Evolutionary conservation across 306 rosid genomes (phyloP), one percentile per base, ranked within the genome.

Genomic region (Malus fusca): DNA sequence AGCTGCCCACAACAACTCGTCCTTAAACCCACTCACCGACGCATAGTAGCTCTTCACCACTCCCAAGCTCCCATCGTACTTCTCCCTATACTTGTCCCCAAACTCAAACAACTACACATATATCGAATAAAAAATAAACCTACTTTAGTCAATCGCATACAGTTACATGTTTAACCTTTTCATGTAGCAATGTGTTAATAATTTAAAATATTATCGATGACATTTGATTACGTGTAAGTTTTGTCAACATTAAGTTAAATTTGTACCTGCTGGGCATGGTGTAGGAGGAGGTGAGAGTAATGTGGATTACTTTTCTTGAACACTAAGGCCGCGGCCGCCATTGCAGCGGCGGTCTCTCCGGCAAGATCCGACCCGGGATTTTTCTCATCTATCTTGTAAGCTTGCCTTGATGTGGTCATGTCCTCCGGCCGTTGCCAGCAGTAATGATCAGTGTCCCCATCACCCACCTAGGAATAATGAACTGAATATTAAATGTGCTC

Each of bases 351-450:
- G 0, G 93, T 87, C 66, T 95, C 99, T 69, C 96, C 98, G 15
- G 99, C 97, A 51, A 95, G 97, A 90, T 95, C 99, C 72, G 99
- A 95, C 33, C 99, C 99, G 1, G 99, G 97, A 30, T 88, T 87
- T 15, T 72, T 77, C 72, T 85, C 85, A 78, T 95, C 99, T 43
- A 95, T 87, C 88, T 88, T 95, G 83, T 87, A 95, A 1, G 99
- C 99, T 71, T 86, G 93, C 82, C 99, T 79, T 26, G 99, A 95
- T 0, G 99, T 95, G 18, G 99, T 90, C 99, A 95, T 95, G 85
- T 95, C 99, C 85, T 95, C 99, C 51, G 99, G 88, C 1, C 99
- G 70, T 78, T 95, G 99, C 99, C 99, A 95, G 65, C 99, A 95
- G 71, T 95, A 95, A 55, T 95, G 99, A 48, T 95, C 99, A 14